These are phyloP conservation scores for Chrysoporthe puriensis DNA, from an alignment of 2,329 filamentous ascomycete genomes.

Conservation along the genomic window DNA sequence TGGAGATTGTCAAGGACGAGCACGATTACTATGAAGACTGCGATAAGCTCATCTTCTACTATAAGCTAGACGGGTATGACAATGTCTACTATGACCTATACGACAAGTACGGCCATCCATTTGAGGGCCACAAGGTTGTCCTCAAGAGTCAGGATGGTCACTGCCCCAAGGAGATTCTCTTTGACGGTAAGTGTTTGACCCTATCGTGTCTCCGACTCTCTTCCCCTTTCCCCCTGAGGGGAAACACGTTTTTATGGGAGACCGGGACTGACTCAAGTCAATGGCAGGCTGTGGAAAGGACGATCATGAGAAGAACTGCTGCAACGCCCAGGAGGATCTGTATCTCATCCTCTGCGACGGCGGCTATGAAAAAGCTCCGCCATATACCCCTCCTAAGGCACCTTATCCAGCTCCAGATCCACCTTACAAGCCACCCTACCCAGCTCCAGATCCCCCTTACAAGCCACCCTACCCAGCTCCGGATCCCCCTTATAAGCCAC, in stretches of 20 bases:
- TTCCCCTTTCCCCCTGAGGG: too few relatives aligned
- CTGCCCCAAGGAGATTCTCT: constrained; percentile 19
- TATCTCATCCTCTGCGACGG: constrained; percentile 16
- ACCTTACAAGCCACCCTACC: not conserved
- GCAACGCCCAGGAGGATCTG: constrained; percentile 15
- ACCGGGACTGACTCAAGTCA: not conserved
- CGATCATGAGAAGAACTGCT: constrained; percentile 20
- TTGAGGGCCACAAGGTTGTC: constrained; percentile 16
- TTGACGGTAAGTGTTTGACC: constrained; percentile 13
- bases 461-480: not conserved
- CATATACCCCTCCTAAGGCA: too few relatives aligned
- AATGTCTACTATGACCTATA: constrained; percentile 25
- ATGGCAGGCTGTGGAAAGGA: constrained; percentile 6
- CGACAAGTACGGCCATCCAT: constrained; percentile 22
- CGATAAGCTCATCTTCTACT: constrained; percentile 25
- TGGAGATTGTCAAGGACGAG: constrained; percentile 22
- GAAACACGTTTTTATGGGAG: not conserved
- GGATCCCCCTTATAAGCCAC: not conserved
- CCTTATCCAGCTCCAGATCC: not conserved
- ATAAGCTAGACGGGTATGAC: constrained; percentile 14
- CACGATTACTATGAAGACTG: constrained; percentile 13
- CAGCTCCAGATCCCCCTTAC: not conserved
- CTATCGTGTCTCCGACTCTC: not conserved
- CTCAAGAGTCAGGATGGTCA: constrained; percentile 20
- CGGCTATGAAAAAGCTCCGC: constrained; percentile 3